Percentiles rank a stretch among this genome's conserved stretches.
phyloP scores from a whole-genome alignment of 2,329 filamentous ascomycete genomes.

The Aspergillus intermedius region DNA sequence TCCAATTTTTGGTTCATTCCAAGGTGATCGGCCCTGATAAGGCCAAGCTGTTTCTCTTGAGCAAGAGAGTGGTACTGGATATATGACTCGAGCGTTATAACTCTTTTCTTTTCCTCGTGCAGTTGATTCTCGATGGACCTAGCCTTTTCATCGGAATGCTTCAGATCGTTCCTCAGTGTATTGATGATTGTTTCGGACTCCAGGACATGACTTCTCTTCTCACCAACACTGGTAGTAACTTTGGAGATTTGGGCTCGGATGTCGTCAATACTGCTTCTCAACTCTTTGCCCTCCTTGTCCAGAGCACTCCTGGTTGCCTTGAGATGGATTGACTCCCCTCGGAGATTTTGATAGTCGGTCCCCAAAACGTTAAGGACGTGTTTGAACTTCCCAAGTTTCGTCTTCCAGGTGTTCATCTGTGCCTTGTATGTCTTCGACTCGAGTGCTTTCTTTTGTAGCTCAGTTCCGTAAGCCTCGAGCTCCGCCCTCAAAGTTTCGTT shows the following conservation, averaged over 20 bases:
- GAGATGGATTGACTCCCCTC: slow-evolving; percentile 22
- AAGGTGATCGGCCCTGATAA: slow-evolving; percentile 19
- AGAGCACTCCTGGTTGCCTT: slow-evolving; percentile 18
- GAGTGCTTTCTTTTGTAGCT: slow-evolving; percentile 14
- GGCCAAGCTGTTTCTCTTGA: slow-evolving; percentile 15
- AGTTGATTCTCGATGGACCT: slow-evolving; percentile 15
- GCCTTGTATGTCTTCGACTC: slow-evolving; percentile 16
- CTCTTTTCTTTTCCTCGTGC: slow-evolving; percentile 24
- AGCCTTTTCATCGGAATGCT: slow-evolving; percentile 15
- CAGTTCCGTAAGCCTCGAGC: slow-evolving; percentile 12
- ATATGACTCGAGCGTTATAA: slow-evolving; percentile 23
- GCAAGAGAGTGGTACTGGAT: slow-evolving; percentile 21
- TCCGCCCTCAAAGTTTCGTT: slow-evolving; percentile 22
- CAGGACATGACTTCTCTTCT: slow-evolving; percentile 14
- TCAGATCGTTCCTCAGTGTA: slow-evolving; percentile 20
- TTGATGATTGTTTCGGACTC: slow-evolving; percentile 13
- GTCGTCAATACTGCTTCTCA: slow-evolving; percentile 18
- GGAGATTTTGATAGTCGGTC: slow-evolving; percentile 26
- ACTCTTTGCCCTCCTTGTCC: slow-evolving; percentile 18
- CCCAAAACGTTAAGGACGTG: slow-evolving; percentile 28
- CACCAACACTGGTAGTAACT: slow-evolving; percentile 8
- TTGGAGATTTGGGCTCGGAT: slow-evolving; percentile 16
- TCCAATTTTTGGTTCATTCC: slow-evolving; percentile 15
- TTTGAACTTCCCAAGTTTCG: slow-evolving; percentile 27
- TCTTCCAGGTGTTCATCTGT: slow-evolving; percentile 29